Conservation (phyloP, 1,284 basidiomycete species). For the Neonothopanus nambi region DNA sequence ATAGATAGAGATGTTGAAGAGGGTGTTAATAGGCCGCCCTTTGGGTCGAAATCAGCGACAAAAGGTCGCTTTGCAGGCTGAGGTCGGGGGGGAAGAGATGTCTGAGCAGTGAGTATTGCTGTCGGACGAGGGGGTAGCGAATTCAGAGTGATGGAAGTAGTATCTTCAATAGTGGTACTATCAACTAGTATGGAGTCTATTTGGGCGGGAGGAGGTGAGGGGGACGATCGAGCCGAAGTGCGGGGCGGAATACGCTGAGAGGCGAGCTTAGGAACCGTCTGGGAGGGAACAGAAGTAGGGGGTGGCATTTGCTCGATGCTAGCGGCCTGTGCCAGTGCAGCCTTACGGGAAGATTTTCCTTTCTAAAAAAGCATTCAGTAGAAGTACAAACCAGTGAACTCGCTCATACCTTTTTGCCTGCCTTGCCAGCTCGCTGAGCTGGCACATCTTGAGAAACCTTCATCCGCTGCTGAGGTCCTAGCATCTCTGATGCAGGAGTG, state of each 20-base stretch:
- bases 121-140: background rate
- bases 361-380: background rate
- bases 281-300: background rate
- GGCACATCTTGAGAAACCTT: background rate
- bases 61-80: background rate
- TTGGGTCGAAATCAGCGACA: background rate
- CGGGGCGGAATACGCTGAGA: too few species aligned
- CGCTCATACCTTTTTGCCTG: background rate
- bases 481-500: constrained; percentile 26
- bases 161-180: background rate
- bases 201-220: too few species aligned
- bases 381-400: background rate
- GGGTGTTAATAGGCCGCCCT: background rate
- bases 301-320: constrained; percentile 10
- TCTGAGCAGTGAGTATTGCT: too few species aligned
- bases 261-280: too few species aligned
- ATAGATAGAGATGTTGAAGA: background rate
- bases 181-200: too few species aligned
- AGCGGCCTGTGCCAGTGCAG: background rate
- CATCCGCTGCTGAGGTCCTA: constrained; percentile 15
- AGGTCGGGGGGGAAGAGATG: background rate
- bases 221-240: too few species aligned
- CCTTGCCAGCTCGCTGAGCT: background rate
- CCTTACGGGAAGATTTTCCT: background rate
- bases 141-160: background rate